Evolutionary conservation across 2,329 filamentous ascomycete species (phyloP).

Genomic region (Talaromyces rugulosus): DNA sequence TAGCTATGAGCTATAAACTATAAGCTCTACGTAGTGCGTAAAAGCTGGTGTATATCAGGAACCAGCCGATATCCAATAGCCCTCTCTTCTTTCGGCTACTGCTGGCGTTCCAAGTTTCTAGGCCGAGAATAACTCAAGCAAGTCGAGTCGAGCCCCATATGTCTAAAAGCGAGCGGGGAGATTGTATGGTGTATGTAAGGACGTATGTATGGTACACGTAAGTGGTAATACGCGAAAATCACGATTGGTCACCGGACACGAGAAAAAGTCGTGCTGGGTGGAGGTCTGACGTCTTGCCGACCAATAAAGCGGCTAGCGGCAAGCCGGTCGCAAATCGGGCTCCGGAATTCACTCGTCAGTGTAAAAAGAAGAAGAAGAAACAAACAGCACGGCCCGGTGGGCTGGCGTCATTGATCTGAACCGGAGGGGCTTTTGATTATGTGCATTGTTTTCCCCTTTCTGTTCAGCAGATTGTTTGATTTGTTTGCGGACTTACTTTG

Average conservation of each 20-base stretch:
- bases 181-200: background rate
- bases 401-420: background rate
- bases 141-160: background rate
- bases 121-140: background rate
- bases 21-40: background rate
- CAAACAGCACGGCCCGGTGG: background rate
- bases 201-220: background rate
- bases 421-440: background rate
- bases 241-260: slow-evolving; percentile 4
- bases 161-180: too few species aligned
- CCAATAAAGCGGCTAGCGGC: background rate
- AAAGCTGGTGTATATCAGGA: background rate
- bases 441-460: background rate
- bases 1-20: too few species aligned
- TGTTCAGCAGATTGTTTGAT: background rate
- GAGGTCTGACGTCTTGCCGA: background rate
- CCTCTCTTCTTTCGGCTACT: too few species aligned
- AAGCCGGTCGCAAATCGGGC: background rate
- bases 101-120: too few species aligned
- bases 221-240: background rate
- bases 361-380: background rate
- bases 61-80: background rate
- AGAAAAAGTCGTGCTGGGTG: background rate
- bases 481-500: too few species aligned
- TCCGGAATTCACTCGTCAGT: background rate